A percentile compares a stretch with the other conserved stretches of the same genome.
phyloP scores from a whole-genome alignment of 2,329 filamentous ascomycete species.

The Macrophomina pseudophaseolina region DNA sequence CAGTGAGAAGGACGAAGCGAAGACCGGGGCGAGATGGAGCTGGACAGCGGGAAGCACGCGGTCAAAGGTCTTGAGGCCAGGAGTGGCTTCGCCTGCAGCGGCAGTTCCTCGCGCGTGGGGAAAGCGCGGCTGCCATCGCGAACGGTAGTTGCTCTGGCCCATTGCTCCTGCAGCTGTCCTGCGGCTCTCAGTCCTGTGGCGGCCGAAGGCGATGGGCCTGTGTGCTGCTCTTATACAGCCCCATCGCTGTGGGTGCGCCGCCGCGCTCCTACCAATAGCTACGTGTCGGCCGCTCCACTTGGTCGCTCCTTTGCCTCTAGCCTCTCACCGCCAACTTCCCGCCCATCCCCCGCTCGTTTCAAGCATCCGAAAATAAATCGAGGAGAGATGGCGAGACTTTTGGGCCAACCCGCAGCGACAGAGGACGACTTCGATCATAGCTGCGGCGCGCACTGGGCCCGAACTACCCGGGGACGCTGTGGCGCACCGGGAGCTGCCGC shows the following conservation, averaged over 20 bases:
- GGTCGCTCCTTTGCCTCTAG: constrained; percentile 7
- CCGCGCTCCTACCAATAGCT: constrained; percentile 23
- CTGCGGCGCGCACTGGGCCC: background rate
- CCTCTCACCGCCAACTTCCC: constrained; percentile 17
- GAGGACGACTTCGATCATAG: background rate
- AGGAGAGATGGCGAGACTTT: background rate
- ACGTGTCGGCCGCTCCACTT: constrained; percentile 24
- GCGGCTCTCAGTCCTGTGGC: constrained; percentile 14
- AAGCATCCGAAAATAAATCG: background rate
- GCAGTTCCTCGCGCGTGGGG: constrained; percentile 1
- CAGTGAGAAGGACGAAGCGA: constrained; percentile 13
- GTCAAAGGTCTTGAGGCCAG: constrained; percentile 5
- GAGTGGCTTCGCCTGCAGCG: background rate
- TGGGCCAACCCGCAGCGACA: background rate
- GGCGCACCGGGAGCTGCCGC: background rate
- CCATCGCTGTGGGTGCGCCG: constrained; percentile 9
- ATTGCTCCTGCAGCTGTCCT: constrained; percentile 4
- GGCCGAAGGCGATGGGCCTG: constrained; percentile 5
- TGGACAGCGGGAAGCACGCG: constrained; percentile 14
- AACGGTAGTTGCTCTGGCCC: constrained; percentile 13
- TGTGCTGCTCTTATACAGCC: constrained; percentile 17
- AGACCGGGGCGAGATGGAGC: constrained; percentile 10
- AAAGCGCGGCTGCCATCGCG: constrained; percentile 13
- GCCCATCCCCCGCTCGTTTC: constrained; percentile 16
- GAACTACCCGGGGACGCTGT: background rate